Evolutionary conservation across 352 stramenopile genomes (phyloP).

Genomic region (Globisporangium solare): DNA sequence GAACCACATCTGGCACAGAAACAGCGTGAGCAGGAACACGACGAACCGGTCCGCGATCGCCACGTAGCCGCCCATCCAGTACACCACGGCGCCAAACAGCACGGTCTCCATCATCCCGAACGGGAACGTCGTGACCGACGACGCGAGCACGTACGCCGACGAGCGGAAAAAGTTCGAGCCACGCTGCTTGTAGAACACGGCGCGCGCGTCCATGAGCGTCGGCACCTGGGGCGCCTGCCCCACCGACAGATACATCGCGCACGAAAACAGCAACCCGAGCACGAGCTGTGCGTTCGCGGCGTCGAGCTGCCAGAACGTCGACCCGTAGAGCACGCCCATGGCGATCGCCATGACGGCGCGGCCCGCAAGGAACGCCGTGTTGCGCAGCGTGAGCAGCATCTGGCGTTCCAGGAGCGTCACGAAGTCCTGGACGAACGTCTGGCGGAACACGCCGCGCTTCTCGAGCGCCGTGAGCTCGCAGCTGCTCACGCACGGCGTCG

Average conservation of each 20-base stretch:
- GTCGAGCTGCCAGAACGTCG: conserved; percentile 60
- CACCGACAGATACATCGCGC: conserved; percentile 83
- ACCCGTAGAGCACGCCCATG: conserved; percentile 63
- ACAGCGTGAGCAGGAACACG: conserved; percentile 59
- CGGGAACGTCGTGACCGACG: conserved; percentile 42
- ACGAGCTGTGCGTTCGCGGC: conserved; percentile 52
- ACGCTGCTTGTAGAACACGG: conserved; percentile 88
- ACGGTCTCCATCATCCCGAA: conserved; percentile 68
- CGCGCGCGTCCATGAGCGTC: conserved; percentile 69
- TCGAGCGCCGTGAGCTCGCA: too few species aligned
- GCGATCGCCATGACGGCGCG: conserved; percentile 54
- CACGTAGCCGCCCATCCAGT: conserved; percentile 88
- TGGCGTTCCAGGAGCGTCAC: conserved; percentile 47
- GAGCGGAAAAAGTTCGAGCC: conserved; percentile 87
- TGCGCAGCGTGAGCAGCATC: conserved; percentile 58
- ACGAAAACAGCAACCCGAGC: conserved; percentile 86
- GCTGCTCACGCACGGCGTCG: conserved; percentile 12
- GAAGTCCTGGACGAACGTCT: conserved; percentile 46
- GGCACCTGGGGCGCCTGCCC: conserved; percentile 75
- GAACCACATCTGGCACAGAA: conserved; percentile 69
- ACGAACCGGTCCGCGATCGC: conserved; percentile 34
- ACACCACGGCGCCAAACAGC: conserved; percentile 84
- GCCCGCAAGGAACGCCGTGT: conserved; percentile 38
- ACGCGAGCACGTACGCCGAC: conserved; percentile 70
- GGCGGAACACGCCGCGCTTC: conserved; percentile 26